Evolutionary conservation across 129 eudicot species (phyloP).

Genomic region (Centaurea solstitialis): DNA sequence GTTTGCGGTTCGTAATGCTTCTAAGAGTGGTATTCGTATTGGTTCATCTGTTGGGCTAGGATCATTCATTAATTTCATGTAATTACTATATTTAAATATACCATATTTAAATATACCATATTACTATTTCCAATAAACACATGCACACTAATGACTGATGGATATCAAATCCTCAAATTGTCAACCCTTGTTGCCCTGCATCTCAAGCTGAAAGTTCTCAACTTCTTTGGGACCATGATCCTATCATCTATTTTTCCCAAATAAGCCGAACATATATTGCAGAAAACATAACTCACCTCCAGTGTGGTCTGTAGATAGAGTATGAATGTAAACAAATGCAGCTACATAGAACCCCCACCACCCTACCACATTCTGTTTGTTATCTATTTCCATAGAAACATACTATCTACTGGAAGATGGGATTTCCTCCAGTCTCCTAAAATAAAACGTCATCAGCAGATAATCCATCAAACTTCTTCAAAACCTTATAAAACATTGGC

Average conservation of each 20-base stretch:
- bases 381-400: background rate
- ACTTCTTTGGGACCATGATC: conserved; percentile 3
- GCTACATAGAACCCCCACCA: background rate
- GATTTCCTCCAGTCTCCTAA: background rate
- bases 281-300: background rate
- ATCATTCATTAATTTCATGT: too few relatives aligned
- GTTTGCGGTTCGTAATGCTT: too few relatives aligned
- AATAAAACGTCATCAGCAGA: background rate
- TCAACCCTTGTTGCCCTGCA: background rate
- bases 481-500: background rate
- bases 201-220: conserved; percentile 8
- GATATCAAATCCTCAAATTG: background rate
- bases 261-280: conserved; percentile 6
- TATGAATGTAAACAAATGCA: background rate
- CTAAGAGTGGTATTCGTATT: too few relatives aligned
- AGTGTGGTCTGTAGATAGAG: background rate
- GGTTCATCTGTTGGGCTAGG: too few relatives aligned
- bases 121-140: background rate
- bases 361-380: background rate
- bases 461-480: background rate
- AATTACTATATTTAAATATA: too few relatives aligned
- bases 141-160: background rate
- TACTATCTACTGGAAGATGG: background rate
- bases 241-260: background rate
- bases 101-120: background rate